These are phyloP conservation scores for Microsporum ferrugineum DNA, from an alignment of 2,329 filamentous ascomycete species.

Conservation along the genomic window DNA sequence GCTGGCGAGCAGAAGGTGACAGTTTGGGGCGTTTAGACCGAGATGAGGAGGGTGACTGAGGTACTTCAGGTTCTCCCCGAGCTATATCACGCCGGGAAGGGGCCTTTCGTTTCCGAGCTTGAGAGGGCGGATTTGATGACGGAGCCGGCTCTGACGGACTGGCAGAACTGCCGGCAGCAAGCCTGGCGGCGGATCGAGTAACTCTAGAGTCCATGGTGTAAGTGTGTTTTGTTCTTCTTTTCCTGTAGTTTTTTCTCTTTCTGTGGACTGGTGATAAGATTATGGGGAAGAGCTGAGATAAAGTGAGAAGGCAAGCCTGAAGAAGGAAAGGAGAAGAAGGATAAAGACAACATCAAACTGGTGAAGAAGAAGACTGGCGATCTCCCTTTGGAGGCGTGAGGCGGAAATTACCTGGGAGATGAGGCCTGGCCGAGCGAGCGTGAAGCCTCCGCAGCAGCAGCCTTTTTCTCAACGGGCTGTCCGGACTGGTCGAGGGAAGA, in stretches of 20 bases:
- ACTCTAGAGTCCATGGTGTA: constrained; percentile 86
- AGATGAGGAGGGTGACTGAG: constrained; percentile 18
- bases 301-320: constrained; percentile 6
- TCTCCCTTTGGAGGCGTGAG: constrained; percentile 7
- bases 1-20: constrained; percentile 34
- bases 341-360: neutral
- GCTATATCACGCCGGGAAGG: constrained; percentile 38
- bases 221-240: constrained; percentile 40
- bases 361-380: neutral
- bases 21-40: constrained; percentile 63
- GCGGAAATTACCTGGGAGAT: constrained; percentile 29
- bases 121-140: constrained; percentile 35
- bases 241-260: no score
- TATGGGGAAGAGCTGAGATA: constrained; percentile 2
- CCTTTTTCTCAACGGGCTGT: constrained; percentile 27
- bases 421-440: constrained; percentile 18
- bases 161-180: constrained; percentile 25
- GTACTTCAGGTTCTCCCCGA: constrained; percentile 12
- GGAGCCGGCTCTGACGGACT: constrained; percentile 40
- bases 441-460: constrained; percentile 18
- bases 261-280: no score
- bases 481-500: constrained; percentile 29
- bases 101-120: constrained; percentile 66
- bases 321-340: constrained; percentile 7
- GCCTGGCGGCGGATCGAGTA: constrained; percentile 70